Evolutionary conservation across 2,329 filamentous ascomycete species (phyloP), one percentile per base, ranked within the genome.

Genomic region (Ambrosiella beaveri): DNA sequence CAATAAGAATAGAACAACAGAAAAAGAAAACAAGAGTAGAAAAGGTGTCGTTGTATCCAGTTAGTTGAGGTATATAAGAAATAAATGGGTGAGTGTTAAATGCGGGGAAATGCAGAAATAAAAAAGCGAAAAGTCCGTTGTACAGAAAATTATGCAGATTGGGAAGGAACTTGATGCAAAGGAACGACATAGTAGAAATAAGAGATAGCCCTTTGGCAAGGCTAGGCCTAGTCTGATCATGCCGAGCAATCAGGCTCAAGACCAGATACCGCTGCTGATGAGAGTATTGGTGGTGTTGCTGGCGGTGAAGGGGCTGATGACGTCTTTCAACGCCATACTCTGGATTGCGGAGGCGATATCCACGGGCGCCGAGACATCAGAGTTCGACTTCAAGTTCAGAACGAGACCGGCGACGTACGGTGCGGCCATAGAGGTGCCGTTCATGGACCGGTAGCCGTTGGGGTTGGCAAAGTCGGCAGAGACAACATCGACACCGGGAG

Each of bases 361-460:
- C 1, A 12, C 58, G 4, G 58, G 58, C 6, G 47, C 39, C 3
- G 45, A 15, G 37, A 59, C 8, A 47, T 57, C 50, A 7, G 39
- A 57, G 41, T 57, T 52, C 8, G 56, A 55, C 39, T 55, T 58
- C 37, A 57, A 52, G 55, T 58, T 56, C n/a, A 60, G 56, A n/a
- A 60, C 51, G 8, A 57, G 44, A 12, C 59, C 59, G 15, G 56
- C 52, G 19, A 60, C 38, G 2, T 57, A 52, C 2, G 52, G 51
- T 6, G 55, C 59, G 3, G 77, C 73, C 74, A 78, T 78, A 0
- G 72, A 77, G 1, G 77, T 81, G 19, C 78, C 77, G 1, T 68
- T 72, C 54, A 74, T 68, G 1, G 62, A 66, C 35, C 66, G 65
- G 37, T 62, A 68, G 12, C 73, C 71, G 11, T 64, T 60, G 56